phyloP scores from a whole-genome alignment of 2,329 filamentous ascomycete species.

The Chaetomium sp. region DNA sequence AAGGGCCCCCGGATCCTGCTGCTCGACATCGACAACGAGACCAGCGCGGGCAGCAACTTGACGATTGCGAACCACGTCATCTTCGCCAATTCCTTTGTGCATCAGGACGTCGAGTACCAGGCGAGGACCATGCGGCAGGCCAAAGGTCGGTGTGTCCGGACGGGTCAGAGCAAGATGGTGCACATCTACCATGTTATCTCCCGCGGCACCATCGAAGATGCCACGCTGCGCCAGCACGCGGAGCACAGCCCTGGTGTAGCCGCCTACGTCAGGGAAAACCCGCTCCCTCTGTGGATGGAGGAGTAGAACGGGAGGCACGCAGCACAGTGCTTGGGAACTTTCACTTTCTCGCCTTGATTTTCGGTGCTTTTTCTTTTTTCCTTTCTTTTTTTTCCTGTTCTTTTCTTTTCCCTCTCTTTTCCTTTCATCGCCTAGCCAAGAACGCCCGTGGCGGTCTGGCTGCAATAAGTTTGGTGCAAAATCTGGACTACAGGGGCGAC shows the following conservation, averaged over 20 bases:
- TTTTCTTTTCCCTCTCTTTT: no score
- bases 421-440: no score
- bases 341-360: no score
- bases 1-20: constrained; percentile 29
- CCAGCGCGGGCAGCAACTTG: constrained; percentile 37
- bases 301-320: background rate
- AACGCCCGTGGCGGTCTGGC: no score
- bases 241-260: background rate
- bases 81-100: constrained; percentile 33
- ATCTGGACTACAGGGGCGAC: no score
- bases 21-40: constrained; percentile 33
- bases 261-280: no score
- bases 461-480: no score
- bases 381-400: no score
- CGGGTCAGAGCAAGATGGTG: constrained; percentile 35
- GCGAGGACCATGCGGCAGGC: constrained; percentile 35
- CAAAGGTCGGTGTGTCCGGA: constrained; percentile 33
- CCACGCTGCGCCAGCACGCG: constrained; percentile 24
- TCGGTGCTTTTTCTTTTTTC: no score
- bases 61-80: constrained; percentile 38
- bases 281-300: constrained; percentile 7
- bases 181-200: constrained; percentile 36
- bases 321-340: no score
- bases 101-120: constrained; percentile 28
- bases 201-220: constrained; percentile 35